These are phyloP conservation scores for Pelargonium fulgidum DNA, from an alignment of 441 rosid species.

Conservation along the genomic window DNA sequence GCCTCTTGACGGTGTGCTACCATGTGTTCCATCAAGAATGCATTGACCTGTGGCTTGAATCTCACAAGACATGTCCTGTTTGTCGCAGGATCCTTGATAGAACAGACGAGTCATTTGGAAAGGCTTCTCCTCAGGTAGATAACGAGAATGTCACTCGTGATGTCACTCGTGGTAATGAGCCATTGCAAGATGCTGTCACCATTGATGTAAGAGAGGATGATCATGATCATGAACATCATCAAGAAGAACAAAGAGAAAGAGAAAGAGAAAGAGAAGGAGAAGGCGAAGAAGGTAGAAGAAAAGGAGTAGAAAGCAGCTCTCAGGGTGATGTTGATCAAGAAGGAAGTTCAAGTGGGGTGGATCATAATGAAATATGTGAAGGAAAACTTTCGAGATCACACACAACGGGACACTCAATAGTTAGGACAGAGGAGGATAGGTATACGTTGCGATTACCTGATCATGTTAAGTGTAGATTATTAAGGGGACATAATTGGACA, in stretches of 20 bases:
- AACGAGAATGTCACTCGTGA: too few relatives aligned
- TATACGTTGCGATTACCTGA: neutral
- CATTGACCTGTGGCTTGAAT: constrained; percentile 72
- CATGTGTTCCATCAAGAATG: constrained; percentile 84
- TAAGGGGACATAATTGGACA: constrained; percentile 5
- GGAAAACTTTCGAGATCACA: neutral
- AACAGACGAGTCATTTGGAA: neutral
- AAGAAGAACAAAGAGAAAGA: neutral
- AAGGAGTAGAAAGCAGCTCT: neutral
- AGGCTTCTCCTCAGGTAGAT: neutral
- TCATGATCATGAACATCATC: neutral
- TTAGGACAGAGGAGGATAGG: constrained; percentile 2
- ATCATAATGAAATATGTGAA: neutral
- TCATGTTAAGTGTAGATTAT: neutral
- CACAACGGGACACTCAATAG: constrained; percentile 6
- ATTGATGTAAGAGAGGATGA: constrained; percentile 41
- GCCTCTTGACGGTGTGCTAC: constrained; percentile 60
- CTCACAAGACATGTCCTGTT: constrained; percentile 78
- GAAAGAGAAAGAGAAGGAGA: neutral
- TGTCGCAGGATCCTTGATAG: constrained; percentile 62
- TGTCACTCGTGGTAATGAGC: neutral
- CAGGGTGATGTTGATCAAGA: neutral
- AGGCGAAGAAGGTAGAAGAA: neutral
- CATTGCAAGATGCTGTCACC: neutral
- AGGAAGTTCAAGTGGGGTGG: neutral